Base-by-base conservation (phyloP, 148 eudicot genomes). In the Linanthus parryae region DNA sequence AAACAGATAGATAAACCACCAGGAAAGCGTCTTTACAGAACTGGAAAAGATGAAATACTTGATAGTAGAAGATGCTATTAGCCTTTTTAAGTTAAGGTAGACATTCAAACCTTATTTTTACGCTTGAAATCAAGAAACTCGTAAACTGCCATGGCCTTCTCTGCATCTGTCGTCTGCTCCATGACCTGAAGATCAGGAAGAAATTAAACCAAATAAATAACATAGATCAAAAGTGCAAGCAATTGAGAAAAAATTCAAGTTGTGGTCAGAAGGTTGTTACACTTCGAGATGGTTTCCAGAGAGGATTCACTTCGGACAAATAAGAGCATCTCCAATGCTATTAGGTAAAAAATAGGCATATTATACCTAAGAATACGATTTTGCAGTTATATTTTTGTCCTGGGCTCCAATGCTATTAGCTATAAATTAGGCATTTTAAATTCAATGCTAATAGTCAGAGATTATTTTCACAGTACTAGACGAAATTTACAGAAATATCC, bases 121-220 rank as follows among this genome's bases (percentile, higher is more conserved):
- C 99, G 99, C 80, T 94, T 94, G 49, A 50, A 80, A 78, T 94
- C 99, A 65, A 94, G 95, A 80, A 94, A 94, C 62, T 84, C 91
- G 5, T 29, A 61, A 17, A 85, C 92, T 33, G 82, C 64, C 99
- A 94, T 94, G 22, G 75, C 70, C 71, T 94, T 94, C 66, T 94
- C 99, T 7, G 89, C 92, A 72, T 94, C 95, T 7, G 95, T 80
- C 25, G 92, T 72, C 69, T 75, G 84, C 76, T 94, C 99, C 99
- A 94, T 94, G 23, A 94, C 99, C 99, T 94, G 68, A 46, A 63
- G 65, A 44, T 29, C 17, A 67, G 36, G 23, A 13, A 13, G 19
- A 19, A 24, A 50, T 2, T 27, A 26, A 33, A 20, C 21, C 26
- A 55, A 13, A 13, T 28, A 50, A 40, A 36, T 30, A 28, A 22